Percentiles rank a stretch among this genome's conserved stretches.
Evolutionary conservation across 495 filamentous ascomycete genomes (phyloP).

Genomic region (Bombardia bombarda): DNA sequence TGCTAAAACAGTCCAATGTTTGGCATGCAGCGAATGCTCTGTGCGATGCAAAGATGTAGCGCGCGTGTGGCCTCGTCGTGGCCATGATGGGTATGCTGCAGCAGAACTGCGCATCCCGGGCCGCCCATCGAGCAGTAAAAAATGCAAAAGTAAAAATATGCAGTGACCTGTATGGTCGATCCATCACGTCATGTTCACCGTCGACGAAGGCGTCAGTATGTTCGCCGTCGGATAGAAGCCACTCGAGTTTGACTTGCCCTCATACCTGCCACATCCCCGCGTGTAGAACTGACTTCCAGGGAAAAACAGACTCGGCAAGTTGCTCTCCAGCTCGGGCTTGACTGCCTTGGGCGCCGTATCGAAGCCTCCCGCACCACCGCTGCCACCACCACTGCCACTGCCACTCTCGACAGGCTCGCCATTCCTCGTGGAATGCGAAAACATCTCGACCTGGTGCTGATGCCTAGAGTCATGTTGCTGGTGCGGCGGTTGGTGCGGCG

Average conservation of each 20-base stretch:
- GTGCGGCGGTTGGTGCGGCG: conserved; percentile 16
- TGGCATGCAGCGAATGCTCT: too few relatives aligned
- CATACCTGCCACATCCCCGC: conserved; percentile 33
- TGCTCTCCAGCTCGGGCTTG: conserved; percentile 34
- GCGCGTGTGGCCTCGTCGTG: not conserved
- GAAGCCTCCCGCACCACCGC: conserved; percentile 17
- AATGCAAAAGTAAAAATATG: too few relatives aligned
- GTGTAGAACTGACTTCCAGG: conserved; percentile 25
- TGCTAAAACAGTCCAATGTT: not conserved
- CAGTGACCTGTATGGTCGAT: not conserved
- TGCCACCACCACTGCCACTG: conserved; percentile 12
- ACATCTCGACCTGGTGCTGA: conserved; percentile 38
- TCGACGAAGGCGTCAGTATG: conserved; percentile 21
- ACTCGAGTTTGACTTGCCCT: conserved; percentile 33
- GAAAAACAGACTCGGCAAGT: conserved; percentile 36
- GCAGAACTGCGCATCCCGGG: not conserved
- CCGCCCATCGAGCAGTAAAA: not conserved
- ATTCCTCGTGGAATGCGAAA: conserved; percentile 23
- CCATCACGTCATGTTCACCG: conserved; percentile 24
- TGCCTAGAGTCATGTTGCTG: too few relatives aligned
- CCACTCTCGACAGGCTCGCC: conserved; percentile 27
- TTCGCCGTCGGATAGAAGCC: conserved; percentile 39
- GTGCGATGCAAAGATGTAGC: too few relatives aligned
- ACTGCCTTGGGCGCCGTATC: conserved; percentile 28
- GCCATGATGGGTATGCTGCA: not conserved